phyloP scores from a whole-genome alignment of 345 rosid species.

The Arabis hirsuta region DNA sequence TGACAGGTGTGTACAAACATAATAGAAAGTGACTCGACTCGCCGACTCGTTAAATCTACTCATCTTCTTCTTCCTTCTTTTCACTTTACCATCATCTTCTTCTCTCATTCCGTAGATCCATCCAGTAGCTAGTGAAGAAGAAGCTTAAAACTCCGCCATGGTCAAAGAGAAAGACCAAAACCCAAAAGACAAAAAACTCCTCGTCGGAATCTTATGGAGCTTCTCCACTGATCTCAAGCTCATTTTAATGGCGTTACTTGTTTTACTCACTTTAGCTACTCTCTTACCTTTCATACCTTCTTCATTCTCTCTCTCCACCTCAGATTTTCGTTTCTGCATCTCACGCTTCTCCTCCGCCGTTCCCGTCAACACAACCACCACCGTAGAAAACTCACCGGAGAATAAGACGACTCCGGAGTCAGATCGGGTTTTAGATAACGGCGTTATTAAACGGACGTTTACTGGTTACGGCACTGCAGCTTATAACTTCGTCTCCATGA shows the following conservation, averaged over 20 bases:
- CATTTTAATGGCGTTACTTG: constrained; percentile 34
- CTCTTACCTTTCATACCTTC: constrained; percentile 29
- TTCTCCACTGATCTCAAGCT: constrained; percentile 44
- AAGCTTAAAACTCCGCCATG: constrained; percentile 39
- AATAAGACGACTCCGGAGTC: neutral
- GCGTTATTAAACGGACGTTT: constrained; percentile 64
- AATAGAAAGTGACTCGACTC: constrained; percentile 30
- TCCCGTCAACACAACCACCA: constrained; percentile 28
- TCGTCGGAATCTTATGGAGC: constrained; percentile 41
- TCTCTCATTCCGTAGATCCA: constrained; percentile 31
- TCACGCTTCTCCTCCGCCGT: constrained; percentile 41
- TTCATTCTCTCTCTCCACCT: constrained; percentile 37
- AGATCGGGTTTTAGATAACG: constrained; percentile 57
- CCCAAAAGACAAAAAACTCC: constrained; percentile 50
- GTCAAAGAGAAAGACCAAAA: constrained; percentile 50
- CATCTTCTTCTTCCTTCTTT: neutral
- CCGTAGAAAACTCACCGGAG: neutral
- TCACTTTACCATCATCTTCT: neutral
- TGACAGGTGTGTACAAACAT: constrained; percentile 34
- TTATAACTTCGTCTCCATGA: constrained; percentile 79
- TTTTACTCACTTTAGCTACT: constrained; percentile 31
- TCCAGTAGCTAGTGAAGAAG: constrained; percentile 10
- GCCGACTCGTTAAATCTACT: constrained; percentile 29
- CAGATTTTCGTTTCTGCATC: constrained; percentile 47
- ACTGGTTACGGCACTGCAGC: constrained; percentile 74